Evolutionary conservation across 805 yeast genomes (phyloP).

Genomic region (Candida koratica): DNA sequence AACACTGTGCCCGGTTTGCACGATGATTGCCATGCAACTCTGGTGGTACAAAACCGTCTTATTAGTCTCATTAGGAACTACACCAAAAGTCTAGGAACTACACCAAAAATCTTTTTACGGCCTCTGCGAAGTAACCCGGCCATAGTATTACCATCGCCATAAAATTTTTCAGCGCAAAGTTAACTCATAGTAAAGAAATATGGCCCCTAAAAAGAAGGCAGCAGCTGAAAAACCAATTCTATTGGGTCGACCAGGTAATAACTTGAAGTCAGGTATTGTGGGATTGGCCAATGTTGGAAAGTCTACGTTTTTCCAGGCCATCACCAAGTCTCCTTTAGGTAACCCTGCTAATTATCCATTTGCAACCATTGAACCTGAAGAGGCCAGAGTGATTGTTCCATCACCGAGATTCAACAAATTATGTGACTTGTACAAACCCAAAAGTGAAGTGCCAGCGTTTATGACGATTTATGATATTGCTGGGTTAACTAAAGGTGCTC

Average conservation of each 20-base stretch:
- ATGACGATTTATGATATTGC: constrained; percentile 66
- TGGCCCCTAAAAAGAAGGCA: constrained; percentile 75
- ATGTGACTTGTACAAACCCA: constrained; percentile 45
- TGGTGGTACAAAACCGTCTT: too few relatives aligned
- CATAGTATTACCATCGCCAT: constrained; percentile 5
- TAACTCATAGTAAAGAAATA: constrained; percentile 21
- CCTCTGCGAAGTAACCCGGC: constrained; percentile 6
- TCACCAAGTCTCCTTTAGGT: constrained; percentile 56
- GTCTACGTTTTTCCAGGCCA: constrained; percentile 47
- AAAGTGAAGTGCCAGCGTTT: constrained; percentile 49
- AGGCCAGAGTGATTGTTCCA: constrained; percentile 54
- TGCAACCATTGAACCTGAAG: constrained; percentile 74
- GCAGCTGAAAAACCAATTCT: constrained; percentile 61
- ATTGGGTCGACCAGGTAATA: constrained; percentile 69
- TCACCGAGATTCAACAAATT: constrained; percentile 48
- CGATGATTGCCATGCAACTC: constrained; percentile 14
- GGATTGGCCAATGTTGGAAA: constrained; percentile 64
- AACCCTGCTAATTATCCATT: constrained; percentile 61
- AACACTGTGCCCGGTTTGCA: constrained; percentile 71
- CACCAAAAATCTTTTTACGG: too few relatives aligned
- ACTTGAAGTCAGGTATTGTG: constrained; percentile 58
- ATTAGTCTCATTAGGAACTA: too few relatives aligned
- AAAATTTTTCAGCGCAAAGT: constrained; percentile 11
- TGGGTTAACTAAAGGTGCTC: constrained; percentile 62
- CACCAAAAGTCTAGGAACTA: too few relatives aligned